Evolutionary conservation across 257 asterid species (phyloP), one percentile per base, ranked within the genome.

Genomic region (Nicotiana attenuata): DNA sequence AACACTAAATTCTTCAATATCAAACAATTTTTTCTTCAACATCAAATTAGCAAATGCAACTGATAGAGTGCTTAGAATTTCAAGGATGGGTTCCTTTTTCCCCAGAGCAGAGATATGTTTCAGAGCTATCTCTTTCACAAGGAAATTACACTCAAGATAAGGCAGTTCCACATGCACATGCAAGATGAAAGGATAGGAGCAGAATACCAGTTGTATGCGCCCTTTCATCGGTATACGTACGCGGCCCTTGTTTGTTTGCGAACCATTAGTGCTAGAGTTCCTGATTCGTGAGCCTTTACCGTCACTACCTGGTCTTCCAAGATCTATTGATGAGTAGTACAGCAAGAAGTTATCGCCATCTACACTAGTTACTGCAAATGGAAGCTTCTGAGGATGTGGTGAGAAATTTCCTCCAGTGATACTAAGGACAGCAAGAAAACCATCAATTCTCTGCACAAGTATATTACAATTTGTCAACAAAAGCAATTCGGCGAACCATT

Each of bases 181-280:
- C 61, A 47, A 73, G 61, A 20, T 47, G 38, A 73, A 41, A 73
- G 59, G 55, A 60, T 60, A 81, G 26, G 26, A 84, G 57, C 81
- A 82, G 73, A 81, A 79, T 91, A 94, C 98, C 94, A 95, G 90
- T 82, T 95, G 98, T 84, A 95, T 86, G 38, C 93, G 88, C 82
- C 98, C 98, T 88, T 90, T 95, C 92, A 93, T 85, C 57, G 98
- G 98, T 87, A 95, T 88, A 83, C 92, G 92, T 71, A 93, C 81
- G 47, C 95, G 94, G 66, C 93, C 88, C 52, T 85, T 87, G 33
- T 93, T 91, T 24, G 86, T 85, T 52, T 85, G 87, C 29, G 93
- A 90, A 82, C 91, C 88, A 87, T 92, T 89, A 79, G 82, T 89
- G 80, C 98, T 88, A 82, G 88, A 87, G 89, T 96, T 91, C 88